A percentile compares a stretch with the other conserved stretches of the same genome.
These are phyloP conservation scores for Phytophthora kernoviae DNA, from an alignment of 352 stramenopile genomes.

Conservation along the genomic window DNA sequence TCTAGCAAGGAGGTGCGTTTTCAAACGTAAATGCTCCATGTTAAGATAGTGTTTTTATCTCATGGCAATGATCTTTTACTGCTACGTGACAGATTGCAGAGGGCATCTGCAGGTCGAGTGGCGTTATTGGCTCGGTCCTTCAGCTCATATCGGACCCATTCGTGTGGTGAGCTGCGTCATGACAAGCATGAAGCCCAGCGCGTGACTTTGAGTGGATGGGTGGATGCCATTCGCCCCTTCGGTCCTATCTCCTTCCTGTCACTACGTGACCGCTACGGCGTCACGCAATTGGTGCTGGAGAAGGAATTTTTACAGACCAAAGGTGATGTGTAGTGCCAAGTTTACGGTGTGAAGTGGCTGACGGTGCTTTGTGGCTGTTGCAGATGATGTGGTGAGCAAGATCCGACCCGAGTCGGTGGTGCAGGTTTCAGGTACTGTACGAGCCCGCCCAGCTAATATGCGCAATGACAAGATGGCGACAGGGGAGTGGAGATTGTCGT, in stretches of 20 bases:
- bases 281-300: slow-evolving; percentile 83
- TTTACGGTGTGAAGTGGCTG: no score
- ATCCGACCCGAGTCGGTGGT: slow-evolving; percentile 76
- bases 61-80: not conserved
- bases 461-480: slow-evolving; percentile 75
- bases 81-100: slow-evolving; percentile 21
- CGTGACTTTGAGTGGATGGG: slow-evolving; percentile 81
- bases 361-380: not conserved
- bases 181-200: slow-evolving; percentile 52
- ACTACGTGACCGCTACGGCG: slow-evolving; percentile 77
- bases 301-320: slow-evolving; percentile 52
- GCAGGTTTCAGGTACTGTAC: slow-evolving; percentile 68
- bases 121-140: slow-evolving; percentile 23
- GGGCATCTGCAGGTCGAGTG: slow-evolving; percentile 2
- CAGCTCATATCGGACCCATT: slow-evolving; percentile 73
- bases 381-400: slow-evolving; percentile 49
- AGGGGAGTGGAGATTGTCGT: slow-evolving; percentile 79
- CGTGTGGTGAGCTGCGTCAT: slow-evolving; percentile 71
- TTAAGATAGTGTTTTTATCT: no score
- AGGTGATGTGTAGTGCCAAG: slow-evolving; percentile 31
- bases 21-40: no score
- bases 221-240: slow-evolving; percentile 77
- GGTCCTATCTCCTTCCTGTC: slow-evolving; percentile 84
- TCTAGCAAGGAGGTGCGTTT: slow-evolving; percentile 32
- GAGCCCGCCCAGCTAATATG: slow-evolving; percentile 62